A percentile compares a stretch with the other conserved stretches of the same genome.
Conservation (phyloP, 352 stramenopile genomes). For the Phytophthora hibernalis region DNA sequence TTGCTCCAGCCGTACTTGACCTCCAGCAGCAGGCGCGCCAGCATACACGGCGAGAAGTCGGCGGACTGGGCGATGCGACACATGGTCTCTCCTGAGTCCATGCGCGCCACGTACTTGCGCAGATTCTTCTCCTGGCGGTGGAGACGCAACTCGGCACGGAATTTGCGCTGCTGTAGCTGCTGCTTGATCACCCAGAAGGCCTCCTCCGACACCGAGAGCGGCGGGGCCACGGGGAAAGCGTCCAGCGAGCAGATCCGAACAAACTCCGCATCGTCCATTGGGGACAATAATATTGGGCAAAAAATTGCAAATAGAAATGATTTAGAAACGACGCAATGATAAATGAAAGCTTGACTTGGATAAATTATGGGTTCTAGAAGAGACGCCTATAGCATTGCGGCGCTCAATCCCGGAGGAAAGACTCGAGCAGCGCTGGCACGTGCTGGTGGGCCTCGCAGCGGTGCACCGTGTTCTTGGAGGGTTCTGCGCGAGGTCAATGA, state of each 20-base stretch:
- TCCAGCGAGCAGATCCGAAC: slow-evolving; percentile 54
- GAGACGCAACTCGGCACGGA: slow-evolving; percentile 49
- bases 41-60: slow-evolving; percentile 72
- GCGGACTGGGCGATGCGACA: slow-evolving; percentile 50
- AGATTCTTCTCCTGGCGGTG: slow-evolving; percentile 71
- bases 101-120: slow-evolving; percentile 55
- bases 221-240: slow-evolving; percentile 30
- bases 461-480: slow-evolving; percentile 40
- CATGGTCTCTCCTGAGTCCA: slow-evolving; percentile 44
- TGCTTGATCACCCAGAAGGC: slow-evolving; percentile 67
- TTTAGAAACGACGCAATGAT: background rate
- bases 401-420: slow-evolving; percentile 51
- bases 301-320: background rate
- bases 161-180: slow-evolving; percentile 55
- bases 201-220: slow-evolving; percentile 55
- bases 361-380: slow-evolving; percentile 35
- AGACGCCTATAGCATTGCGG: slow-evolving; percentile 1
- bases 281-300: background rate
- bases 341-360: slow-evolving; percentile 8
- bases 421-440: slow-evolving; percentile 54
- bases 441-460: slow-evolving; percentile 55
- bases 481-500: slow-evolving; percentile 53
- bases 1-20: slow-evolving; percentile 66
- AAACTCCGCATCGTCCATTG: slow-evolving; percentile 67
- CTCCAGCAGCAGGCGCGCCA: slow-evolving; percentile 69